These are phyloP conservation scores for Schwanniomyces occidentalis DNA, from an alignment of 805 yeast species.

Conservation along the genomic window DNA sequence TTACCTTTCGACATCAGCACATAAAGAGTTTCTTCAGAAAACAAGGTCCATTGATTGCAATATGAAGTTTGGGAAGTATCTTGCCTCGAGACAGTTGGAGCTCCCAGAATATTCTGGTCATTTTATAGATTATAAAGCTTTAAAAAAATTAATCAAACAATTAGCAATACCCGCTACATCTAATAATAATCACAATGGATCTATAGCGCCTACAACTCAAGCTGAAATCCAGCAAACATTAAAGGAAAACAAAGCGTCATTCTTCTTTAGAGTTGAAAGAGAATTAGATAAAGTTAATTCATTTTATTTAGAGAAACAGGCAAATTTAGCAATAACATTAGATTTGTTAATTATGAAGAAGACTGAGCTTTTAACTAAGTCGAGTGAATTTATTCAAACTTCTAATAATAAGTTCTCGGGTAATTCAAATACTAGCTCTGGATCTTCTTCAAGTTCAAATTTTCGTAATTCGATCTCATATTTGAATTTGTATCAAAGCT, in stretches of 20 bases:
- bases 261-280: constrained; percentile 86
- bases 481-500: constrained; percentile 81
- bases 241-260: constrained; percentile 88
- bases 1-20: not conserved
- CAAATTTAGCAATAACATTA: constrained; percentile 76
- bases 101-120: constrained; percentile 93
- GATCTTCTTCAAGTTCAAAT: constrained; percentile 25
- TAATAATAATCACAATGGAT: constrained; percentile 5
- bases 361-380: constrained; percentile 43
- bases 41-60: not conserved
- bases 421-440: not conserved
- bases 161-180: constrained; percentile 50
- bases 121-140: constrained; percentile 91
- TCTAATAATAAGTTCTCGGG: constrained; percentile 3
- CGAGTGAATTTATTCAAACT: constrained; percentile 6
- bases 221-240: constrained; percentile 46
- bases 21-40: not conserved
- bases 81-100: constrained; percentile 92
- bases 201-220: constrained; percentile 18
- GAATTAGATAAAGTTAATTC: constrained; percentile 93
- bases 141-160: constrained; percentile 87
- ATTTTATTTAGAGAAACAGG: constrained; percentile 89
- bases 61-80: constrained; percentile 92
- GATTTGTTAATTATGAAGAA: constrained; percentile 77
- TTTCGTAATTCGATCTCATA: constrained; percentile 72